phyloP scores from a whole-genome alignment of 345 rosid species.

The Ceriops zippeliana region DNA sequence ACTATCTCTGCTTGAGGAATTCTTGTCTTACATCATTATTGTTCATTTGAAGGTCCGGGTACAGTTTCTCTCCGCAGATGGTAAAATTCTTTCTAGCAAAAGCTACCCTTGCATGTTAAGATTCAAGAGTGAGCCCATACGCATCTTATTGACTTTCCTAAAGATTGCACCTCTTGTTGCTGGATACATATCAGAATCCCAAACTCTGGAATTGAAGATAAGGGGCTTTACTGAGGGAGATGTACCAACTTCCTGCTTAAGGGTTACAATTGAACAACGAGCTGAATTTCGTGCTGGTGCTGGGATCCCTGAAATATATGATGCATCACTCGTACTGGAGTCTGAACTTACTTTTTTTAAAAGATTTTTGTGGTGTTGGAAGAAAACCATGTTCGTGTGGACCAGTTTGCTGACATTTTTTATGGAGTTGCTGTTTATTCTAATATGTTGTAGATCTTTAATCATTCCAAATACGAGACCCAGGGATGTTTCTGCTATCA shows the following conservation, averaged over 20 bases:
- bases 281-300: slow-evolving; percentile 61
- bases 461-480: slow-evolving; percentile 52
- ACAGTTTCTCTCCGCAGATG: slow-evolving; percentile 56
- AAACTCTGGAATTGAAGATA: slow-evolving; percentile 54
- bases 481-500: slow-evolving; percentile 26
- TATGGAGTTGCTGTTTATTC: slow-evolving; percentile 38
- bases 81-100: slow-evolving; percentile 54
- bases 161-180: slow-evolving; percentile 66
- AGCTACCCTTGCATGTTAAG: slow-evolving; percentile 68
- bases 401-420: slow-evolving; percentile 38
- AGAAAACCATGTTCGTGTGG: slow-evolving; percentile 67
- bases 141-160: slow-evolving; percentile 54
- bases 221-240: slow-evolving; percentile 55
- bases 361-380: slow-evolving; percentile 75
- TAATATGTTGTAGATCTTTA: slow-evolving; percentile 53
- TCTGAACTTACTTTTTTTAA: slow-evolving; percentile 54
- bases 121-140: slow-evolving; percentile 74
- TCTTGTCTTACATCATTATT: slow-evolving; percentile 10
- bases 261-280: slow-evolving; percentile 59
- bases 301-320: slow-evolving; percentile 79
- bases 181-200: slow-evolving; percentile 73
- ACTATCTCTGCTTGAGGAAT: background rate
- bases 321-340: slow-evolving; percentile 52
- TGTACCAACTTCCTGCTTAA: slow-evolving; percentile 62
- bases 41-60: slow-evolving; percentile 65